Evolutionary conservation across 768 basidiomycete genomes (phyloP).

Genomic region (Peribolospora baueri): DNA sequence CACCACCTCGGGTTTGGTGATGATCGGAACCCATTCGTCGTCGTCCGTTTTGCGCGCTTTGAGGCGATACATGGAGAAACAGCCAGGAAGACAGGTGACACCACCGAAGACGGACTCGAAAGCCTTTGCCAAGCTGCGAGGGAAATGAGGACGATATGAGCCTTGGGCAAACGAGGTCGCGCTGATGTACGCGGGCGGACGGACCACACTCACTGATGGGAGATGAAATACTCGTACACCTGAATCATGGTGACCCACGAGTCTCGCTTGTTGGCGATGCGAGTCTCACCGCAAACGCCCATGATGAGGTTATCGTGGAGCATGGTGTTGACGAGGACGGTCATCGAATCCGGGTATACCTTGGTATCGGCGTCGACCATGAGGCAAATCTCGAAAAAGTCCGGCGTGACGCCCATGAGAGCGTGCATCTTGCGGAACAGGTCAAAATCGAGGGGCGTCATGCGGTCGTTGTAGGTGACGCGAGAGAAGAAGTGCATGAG

Average conservation of each 20-base stretch:
- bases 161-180: conserved; percentile 14
- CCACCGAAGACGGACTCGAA: conserved; percentile 99
- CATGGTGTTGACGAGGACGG: conserved; percentile 88
- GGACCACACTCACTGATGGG: not conserved
- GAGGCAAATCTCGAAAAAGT: conserved; percentile 87
- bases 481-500: conserved; percentile 99
- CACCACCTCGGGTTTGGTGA: conserved; percentile 89
- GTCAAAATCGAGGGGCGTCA: conserved; percentile 93
- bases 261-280: conserved; percentile 91
- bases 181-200: not conserved
- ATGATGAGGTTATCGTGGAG: conserved; percentile 97
- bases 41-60: conserved; percentile 71
- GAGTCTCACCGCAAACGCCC: conserved; percentile 96
- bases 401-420: conserved; percentile 96
- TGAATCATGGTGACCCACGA: conserved; percentile 98
- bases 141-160: not conserved
- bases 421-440: conserved; percentile 87
- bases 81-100: conserved; percentile 97
- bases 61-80: conserved; percentile 97
- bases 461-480: conserved; percentile 96
- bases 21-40: conserved; percentile 92
- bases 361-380: conserved; percentile 99
- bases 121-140: conserved; percentile 51
- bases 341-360: conserved; percentile 71
- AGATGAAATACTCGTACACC: conserved; percentile 40